A percentile compares a stretch with the other conserved stretches of the same genome.
These are phyloP conservation scores for Rhizopogon salebrosus DNA, from an alignment of 768 basidiomycete genomes.

Conservation along the genomic window DNA sequence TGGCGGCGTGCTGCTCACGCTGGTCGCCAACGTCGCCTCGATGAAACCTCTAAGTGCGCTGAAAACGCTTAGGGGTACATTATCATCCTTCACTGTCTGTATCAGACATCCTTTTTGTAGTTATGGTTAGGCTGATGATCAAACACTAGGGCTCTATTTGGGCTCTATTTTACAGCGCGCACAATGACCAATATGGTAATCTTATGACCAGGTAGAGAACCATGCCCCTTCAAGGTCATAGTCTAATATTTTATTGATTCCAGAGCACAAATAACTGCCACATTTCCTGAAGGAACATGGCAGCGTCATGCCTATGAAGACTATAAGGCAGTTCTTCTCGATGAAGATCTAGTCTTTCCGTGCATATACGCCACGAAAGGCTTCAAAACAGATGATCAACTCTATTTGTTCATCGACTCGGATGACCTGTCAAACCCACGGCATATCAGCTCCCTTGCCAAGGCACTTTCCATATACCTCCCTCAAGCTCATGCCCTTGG, in stretches of 20 bases:
- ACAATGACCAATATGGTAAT: constrained; percentile 3
- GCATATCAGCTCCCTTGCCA: constrained; percentile 14
- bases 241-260: not conserved
- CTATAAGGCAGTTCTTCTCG: constrained; percentile 16
- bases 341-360: constrained; percentile 16
- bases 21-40: constrained; percentile 10
- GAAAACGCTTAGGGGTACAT: constrained; percentile 3
- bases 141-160: constrained; percentile 3
- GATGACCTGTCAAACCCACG: constrained; percentile 17
- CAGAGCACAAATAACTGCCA: constrained; percentile 11
- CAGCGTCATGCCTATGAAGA: constrained; percentile 14
- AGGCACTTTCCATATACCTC: constrained; percentile 9
- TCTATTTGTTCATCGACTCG: constrained; percentile 18
- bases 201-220: constrained; percentile 12
- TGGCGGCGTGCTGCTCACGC: constrained; percentile 11
- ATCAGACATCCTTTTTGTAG: not conserved
- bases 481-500: constrained; percentile 13
- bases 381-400: constrained; percentile 16
- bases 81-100: constrained; percentile 7
- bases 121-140: not conserved
- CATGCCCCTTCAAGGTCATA: too few relatives aligned
- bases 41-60: constrained; percentile 6
- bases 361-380: constrained; percentile 19
- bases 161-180: not conserved
- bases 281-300: constrained; percentile 13